Percentiles rank a stretch among this genome's conserved stretches.
phyloP scores from a whole-genome alignment of 495 filamentous ascomycete species.

The Penicillium atrosanguineum region DNA sequence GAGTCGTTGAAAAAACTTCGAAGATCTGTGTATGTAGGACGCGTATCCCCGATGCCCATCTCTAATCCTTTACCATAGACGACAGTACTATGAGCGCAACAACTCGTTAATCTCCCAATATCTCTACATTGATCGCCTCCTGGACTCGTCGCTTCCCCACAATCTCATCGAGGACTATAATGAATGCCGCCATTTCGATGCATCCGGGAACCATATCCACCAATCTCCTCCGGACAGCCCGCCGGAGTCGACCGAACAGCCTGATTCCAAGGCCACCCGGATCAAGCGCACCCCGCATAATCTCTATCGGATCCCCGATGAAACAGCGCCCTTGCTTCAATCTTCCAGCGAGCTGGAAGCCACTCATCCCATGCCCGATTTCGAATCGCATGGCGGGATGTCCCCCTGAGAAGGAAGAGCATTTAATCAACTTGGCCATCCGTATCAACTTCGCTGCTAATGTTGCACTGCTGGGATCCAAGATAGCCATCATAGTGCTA shows the following conservation, averaged over 20 bases:
- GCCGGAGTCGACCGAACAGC: conserved; percentile 8
- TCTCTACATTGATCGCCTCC: conserved; percentile 83
- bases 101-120: conserved; percentile 85
- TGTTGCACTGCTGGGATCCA: conserved; percentile 69
- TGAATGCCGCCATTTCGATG: conserved; percentile 21
- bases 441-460: conserved; percentile 88
- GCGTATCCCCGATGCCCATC: background rate
- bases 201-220: conserved; percentile 13
- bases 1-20: conserved; percentile 26
- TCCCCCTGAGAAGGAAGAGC: conserved; percentile 59
- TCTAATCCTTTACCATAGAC: conserved; percentile 25
- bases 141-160: conserved; percentile 85
- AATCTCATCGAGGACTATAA: conserved; percentile 82
- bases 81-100: conserved; percentile 78
- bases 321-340: conserved; percentile 59
- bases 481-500: conserved; percentile 73
- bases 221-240: background rate
- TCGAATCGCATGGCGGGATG: conserved; percentile 47
- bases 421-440: conserved; percentile 74
- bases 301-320: conserved; percentile 72
- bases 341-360: conserved; percentile 28
- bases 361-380: conserved; percentile 30
- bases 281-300: conserved; percentile 77
- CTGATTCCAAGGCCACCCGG: conserved; percentile 29
- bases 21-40: conserved; percentile 27